phyloP scores from a whole-genome alignment of 2,329 filamentous ascomycete species.

The Claviceps humidiphila region DNA sequence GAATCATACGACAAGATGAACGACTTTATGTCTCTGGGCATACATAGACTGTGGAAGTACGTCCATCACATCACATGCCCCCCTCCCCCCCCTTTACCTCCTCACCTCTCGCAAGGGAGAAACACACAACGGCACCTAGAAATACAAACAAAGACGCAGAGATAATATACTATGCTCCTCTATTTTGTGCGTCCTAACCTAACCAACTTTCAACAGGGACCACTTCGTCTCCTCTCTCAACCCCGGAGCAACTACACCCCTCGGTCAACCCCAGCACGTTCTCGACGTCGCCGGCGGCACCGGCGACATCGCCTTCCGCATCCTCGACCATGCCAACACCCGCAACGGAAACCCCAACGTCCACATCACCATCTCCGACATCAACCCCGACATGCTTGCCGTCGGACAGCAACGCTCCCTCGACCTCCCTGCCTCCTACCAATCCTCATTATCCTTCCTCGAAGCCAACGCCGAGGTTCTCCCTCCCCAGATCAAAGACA shows the following conservation, averaged over 20 bases:
- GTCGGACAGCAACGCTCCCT: constrained; percentile 73
- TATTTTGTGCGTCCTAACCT: not conserved
- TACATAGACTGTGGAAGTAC: constrained; percentile 87
- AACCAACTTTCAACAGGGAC: constrained; percentile 37
- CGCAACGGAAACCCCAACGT: constrained; percentile 64
- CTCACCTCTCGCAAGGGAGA: not conserved
- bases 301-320: constrained; percentile 93
- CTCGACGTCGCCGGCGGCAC: constrained; percentile 96
- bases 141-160: not conserved
- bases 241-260: constrained; percentile 49
- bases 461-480: constrained; percentile 83
- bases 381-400: constrained; percentile 87
- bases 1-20: constrained; percentile 97
- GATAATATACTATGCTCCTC: not conserved
- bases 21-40: constrained; percentile 95
- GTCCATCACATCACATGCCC: constrained; percentile 14
- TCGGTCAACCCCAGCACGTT: constrained; percentile 48
- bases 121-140: too few species aligned
- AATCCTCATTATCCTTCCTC: constrained; percentile 56
- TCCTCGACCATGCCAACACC: constrained; percentile 78
- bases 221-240: constrained; percentile 88
- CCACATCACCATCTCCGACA: constrained; percentile 84
- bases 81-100: too few species aligned
- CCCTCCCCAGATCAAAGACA: constrained; percentile 44
- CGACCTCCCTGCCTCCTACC: constrained; percentile 39